Base-by-base conservation (phyloP, 345 rosid species). In the Arabis hirsuta region DNA sequence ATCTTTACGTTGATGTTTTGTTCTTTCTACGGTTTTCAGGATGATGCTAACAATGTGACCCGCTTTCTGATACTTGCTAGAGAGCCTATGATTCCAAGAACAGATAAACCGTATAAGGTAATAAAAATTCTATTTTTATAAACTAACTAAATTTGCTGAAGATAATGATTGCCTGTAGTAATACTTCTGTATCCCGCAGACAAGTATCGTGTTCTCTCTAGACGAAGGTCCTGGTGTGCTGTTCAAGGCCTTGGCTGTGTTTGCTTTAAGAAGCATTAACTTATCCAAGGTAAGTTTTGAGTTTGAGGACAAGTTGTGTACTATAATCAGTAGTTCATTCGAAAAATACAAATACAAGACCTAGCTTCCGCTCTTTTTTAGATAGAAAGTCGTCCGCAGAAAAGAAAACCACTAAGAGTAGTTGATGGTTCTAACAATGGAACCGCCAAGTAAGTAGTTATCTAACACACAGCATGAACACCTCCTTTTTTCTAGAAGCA, bases 191-290 rank as follows among this genome's bases (percentile, higher is more conserved):
- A 56, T 75, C 14, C 47, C n/a, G 57, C 84, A 95, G 99, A 95
- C 98, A 10, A 91, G 98, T 82, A 90, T 95, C 47, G 99, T 88
- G 79, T 95, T 91, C 84, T 79, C 96, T 39, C 78, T 95, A n/a
- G 97, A 91, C 76, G 96, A 91, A 82, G 99, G 99, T 62, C 92
- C 96, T 11, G 99, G 97, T 16, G 67, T 86, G 76, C 84, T 95
- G 67, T 90, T 91, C 80, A 90, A 90, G 74, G 99, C 96, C 48
- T 81, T 95, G 71, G 90, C 97, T 26, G 99, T 88, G 65, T 95
- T 95, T 82, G 87, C 97, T 39, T 69, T 85, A 76, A 84, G 99
- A 82, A 80, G 77, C 83, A 95, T 95, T 74, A 84, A 76, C 82
- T 83, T 95, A 80, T 79, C 90, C n/a, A 91, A 91, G 90, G 96